These are phyloP conservation scores for Dactylis glomerata DNA, from an alignment of 176 grass and related monocot genomes.

Conservation along the genomic window DNA sequence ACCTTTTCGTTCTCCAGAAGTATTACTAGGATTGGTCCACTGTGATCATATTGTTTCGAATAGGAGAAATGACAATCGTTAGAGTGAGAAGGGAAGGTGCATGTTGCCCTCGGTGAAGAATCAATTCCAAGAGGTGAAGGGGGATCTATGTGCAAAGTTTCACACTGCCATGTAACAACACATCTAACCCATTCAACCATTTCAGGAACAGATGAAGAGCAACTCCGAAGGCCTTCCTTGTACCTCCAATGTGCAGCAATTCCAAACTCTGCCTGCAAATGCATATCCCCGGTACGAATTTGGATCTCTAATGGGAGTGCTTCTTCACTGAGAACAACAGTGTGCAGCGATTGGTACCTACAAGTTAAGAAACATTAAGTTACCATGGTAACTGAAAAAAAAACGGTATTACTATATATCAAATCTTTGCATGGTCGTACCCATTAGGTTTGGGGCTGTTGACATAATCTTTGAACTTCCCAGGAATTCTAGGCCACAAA, in stretches of 20 bases:
- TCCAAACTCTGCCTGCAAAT: conserved; percentile 81
- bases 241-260: conserved; percentile 83
- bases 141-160: conserved; percentile 37
- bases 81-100: conserved; percentile 28
- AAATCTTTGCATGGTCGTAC: conserved; percentile 31
- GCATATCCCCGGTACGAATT: conserved; percentile 83
- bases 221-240: conserved; percentile 50
- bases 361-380: conserved; percentile 21
- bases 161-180: conserved; percentile 56
- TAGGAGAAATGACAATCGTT: conserved; percentile 35
- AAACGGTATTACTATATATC: not conserved
- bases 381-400: not conserved
- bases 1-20: conserved; percentile 68
- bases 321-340: conserved; percentile 66
- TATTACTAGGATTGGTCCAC: conserved; percentile 46
- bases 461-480: conserved; percentile 88
- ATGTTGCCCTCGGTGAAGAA: conserved; percentile 35
- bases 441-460: conserved; percentile 67
- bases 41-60: conserved; percentile 37
- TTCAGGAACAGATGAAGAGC: conserved; percentile 49
- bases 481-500: conserved; percentile 62
- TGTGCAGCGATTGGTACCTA: conserved; percentile 85
- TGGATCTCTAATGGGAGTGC: conserved; percentile 69
- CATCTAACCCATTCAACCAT: conserved; percentile 61
- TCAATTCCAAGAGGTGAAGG: conserved; percentile 30